Evolutionary conservation across 257 asterid genomes (phyloP), one percentile per base, ranked within the genome.

Genomic region (Henckelia pumila): DNA sequence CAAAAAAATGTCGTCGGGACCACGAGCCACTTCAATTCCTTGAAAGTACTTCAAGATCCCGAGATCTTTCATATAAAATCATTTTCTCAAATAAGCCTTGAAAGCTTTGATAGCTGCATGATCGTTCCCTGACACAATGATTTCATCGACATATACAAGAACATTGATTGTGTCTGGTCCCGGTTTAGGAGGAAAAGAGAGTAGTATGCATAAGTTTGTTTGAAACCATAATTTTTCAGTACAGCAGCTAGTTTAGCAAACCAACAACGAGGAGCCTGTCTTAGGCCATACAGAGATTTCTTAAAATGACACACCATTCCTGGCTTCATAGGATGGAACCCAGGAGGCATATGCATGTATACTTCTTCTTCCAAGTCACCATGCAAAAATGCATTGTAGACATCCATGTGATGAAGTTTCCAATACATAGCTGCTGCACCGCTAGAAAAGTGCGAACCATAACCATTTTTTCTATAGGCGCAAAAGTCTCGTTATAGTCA

Each of bases 311-410:
- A 68, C 5, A 68, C 66, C n/a, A 29, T 57, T 8, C 59, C 60
- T 33, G 64, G 26, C 0, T 23, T 19, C 0, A 5, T 6, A 7
- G 28, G 1, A 47, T 1, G 4, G 4, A 35, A 69, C 0, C 61
- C 73, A 0, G 49, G 63, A 9, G 67, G 67, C 23, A 28, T 1
- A 2, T 0, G 1, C 73, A 59, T 59, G 49, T 59, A 59, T 8
- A 69, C 33, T 7, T 69, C 67, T 23, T 59, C 67, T 6, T 69
- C 20, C 0, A 69, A 14, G 25, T 69, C 49, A 0, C 72, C 67
- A 44, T 58, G 73, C 0, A 69, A 26, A 23, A 69, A 69, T 2
- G 49, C 73, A 19, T 68, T 68, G 17, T 68, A 22, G 2, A 68
- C 64, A 21, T 68, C 72, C 55, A 56, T 19, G 16, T 68, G 64